Evolutionary conservation across 306 rosid species (phyloP).

Genomic region (Cyamopsis tetragonoloba): DNA sequence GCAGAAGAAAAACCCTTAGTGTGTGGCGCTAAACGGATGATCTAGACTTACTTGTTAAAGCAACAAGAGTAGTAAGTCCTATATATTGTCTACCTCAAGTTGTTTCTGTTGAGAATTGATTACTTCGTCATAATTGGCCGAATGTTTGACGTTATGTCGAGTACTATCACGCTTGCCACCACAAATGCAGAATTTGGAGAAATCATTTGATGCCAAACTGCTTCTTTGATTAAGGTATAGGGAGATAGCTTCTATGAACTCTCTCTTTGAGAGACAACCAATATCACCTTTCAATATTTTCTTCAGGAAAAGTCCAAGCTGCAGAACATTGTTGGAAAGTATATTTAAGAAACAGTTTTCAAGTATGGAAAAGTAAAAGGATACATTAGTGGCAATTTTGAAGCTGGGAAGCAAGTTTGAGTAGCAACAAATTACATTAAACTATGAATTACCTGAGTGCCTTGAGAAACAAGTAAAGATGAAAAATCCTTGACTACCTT

Average conservation of each 20-base stretch:
- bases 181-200: slow-evolving; percentile 78
- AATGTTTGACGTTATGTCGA: slow-evolving; percentile 34
- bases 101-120: slow-evolving; percentile 63
- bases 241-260: slow-evolving; percentile 72
- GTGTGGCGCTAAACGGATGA: neutral
- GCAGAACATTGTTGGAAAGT: slow-evolving; percentile 21
- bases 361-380: neutral
- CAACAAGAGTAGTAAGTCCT: neutral
- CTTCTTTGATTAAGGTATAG: slow-evolving; percentile 70
- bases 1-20: neutral
- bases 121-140: slow-evolving; percentile 43
- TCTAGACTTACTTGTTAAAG: slow-evolving; percentile 5
- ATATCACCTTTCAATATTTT: slow-evolving; percentile 66
- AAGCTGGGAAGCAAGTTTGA: neutral
- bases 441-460: slow-evolving; percentile 68
- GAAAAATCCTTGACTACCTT: slow-evolving; percentile 95
- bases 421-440: neutral
- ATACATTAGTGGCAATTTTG: neutral
- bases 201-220: slow-evolving; percentile 61
- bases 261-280: slow-evolving; percentile 59
- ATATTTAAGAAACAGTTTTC: neutral
- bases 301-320: slow-evolving; percentile 91
- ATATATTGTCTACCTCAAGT: slow-evolving; percentile 54
- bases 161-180: slow-evolving; percentile 59
- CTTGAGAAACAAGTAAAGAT: slow-evolving; percentile 79